A percentile compares a stretch with the other conserved stretches of the same genome.
These are phyloP conservation scores for Inga oerstediana DNA, from an alignment of 306 rosid genomes.

Conservation along the genomic window DNA sequence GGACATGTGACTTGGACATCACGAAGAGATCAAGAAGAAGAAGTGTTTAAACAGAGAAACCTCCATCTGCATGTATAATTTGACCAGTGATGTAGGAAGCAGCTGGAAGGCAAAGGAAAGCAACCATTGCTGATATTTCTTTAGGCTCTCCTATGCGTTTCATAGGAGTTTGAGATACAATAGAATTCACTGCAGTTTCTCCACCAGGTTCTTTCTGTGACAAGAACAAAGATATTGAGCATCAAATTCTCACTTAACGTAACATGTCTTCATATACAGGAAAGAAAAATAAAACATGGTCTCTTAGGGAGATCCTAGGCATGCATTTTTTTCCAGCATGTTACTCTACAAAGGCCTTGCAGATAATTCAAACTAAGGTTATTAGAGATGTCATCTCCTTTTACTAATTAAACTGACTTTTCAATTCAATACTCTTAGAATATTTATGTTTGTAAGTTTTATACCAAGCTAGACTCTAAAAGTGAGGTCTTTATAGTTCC, in stretches of 20 bases:
- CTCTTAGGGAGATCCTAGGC: too few species aligned
- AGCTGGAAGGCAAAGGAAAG: constrained; percentile 3
- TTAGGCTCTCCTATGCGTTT: neutral
- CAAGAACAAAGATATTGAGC: neutral
- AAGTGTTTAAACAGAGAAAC: neutral
- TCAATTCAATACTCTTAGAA: neutral
- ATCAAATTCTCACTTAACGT: neutral
- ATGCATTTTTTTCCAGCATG: too few species aligned
- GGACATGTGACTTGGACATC: neutral
- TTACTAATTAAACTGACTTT: neutral
- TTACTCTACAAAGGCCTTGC: neutral
- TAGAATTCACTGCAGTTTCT: neutral
- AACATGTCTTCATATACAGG: neutral
- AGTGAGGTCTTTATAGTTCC: constrained; percentile 38
- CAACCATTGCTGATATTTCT: neutral
- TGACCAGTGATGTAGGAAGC: constrained; percentile 3
- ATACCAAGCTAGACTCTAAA: neutral
- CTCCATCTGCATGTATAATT: neutral
- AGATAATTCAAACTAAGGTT: neutral
- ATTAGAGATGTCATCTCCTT: neutral
- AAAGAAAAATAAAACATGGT: neutral
- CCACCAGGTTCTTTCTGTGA: neutral
- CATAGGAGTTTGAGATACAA: neutral
- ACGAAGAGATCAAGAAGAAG: neutral
- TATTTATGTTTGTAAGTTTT: neutral